Percentiles rank a stretch among this genome's conserved stretches.
Evolutionary conservation across 2,329 filamentous ascomycete genomes (phyloP).

Genomic region (Triangularia setosa): DNA sequence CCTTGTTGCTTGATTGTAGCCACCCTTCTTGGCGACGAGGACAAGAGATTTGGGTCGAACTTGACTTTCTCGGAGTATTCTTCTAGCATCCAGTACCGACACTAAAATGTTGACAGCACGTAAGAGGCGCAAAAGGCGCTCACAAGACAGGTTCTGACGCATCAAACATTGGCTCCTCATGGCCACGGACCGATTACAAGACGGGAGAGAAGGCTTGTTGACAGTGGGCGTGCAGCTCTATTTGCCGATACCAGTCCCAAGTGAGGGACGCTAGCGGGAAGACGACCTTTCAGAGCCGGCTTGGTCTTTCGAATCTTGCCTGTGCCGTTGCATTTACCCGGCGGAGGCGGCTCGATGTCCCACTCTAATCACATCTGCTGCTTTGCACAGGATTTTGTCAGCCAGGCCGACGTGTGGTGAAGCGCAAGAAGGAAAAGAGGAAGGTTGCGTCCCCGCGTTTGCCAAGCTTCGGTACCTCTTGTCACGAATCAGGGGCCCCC

Average conservation of each 20-base stretch:
- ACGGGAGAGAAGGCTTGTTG: not conserved
- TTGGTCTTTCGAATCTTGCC: constrained; percentile 1
- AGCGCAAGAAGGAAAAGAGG: not conserved
- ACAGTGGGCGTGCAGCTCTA: not conserved
- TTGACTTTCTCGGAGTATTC: not conserved
- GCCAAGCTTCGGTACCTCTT: not conserved
- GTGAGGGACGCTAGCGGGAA: constrained; percentile 16
- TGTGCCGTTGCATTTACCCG: constrained; percentile 17
- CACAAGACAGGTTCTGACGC: not conserved
- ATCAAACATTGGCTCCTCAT: not conserved
- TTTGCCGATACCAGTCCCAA: constrained; percentile 2
- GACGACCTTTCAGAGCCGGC: constrained; percentile 12
- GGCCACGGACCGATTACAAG: not conserved
- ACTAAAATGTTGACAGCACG: not conserved
- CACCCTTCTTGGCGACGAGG: not conserved
- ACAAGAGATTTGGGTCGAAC: not conserved
- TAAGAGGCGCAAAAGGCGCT: not conserved
- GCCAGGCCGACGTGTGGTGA: not conserved
- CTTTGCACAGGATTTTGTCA: not conserved
- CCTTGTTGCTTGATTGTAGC: not conserved
- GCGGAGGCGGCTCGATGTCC: constrained; percentile 7
- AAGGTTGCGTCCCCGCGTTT: not conserved
- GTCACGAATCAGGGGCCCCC: not conserved
- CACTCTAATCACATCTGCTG: constrained; percentile 1
- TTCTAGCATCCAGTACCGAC: not conserved